Percentiles rank a stretch among this genome's conserved stretches.
These are phyloP conservation scores for Apium graveolens DNA, from an alignment of 129 eudicot species.

Conservation along the genomic window DNA sequence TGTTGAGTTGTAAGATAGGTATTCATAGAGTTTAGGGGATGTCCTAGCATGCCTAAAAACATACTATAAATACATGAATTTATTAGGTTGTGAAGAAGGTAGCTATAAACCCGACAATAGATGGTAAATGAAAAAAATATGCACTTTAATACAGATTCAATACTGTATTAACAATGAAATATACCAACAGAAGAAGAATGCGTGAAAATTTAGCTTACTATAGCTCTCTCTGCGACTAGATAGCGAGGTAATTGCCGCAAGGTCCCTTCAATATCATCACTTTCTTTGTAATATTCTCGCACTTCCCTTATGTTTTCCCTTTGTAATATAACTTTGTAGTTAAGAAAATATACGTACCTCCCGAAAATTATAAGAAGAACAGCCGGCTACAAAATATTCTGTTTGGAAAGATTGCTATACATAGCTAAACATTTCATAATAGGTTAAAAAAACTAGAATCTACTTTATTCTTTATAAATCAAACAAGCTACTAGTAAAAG, in stretches of 20 bases:
- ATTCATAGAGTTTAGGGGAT: not conserved
- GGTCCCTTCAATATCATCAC: constrained; percentile 78
- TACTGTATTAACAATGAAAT: not conserved
- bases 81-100: not conserved
- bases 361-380: not conserved
- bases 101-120: not conserved
- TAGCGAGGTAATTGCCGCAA: constrained; percentile 72
- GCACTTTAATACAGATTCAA: not conserved
- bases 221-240: constrained; percentile 86
- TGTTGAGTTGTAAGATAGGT: not conserved
- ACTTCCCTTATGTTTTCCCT: constrained; percentile 56
- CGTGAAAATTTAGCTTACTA: constrained; percentile 47
- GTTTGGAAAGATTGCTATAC: not conserved
- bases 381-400: not conserved
- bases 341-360: constrained; percentile 24
- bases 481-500: constrained; percentile 29
- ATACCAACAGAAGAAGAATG: constrained; percentile 3
- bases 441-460: not conserved
- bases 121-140: not conserved
- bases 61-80: too few relatives aligned
- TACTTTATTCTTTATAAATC: not conserved
- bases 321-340: constrained; percentile 45
- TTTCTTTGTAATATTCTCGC: constrained; percentile 84
- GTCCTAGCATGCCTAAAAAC: not conserved
- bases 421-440: not conserved